Percentiles rank a stretch among this genome's conserved stretches.
Evolutionary conservation across 116 monocot genomes (phyloP).

Genomic region (Cymodocea nodosa): DNA sequence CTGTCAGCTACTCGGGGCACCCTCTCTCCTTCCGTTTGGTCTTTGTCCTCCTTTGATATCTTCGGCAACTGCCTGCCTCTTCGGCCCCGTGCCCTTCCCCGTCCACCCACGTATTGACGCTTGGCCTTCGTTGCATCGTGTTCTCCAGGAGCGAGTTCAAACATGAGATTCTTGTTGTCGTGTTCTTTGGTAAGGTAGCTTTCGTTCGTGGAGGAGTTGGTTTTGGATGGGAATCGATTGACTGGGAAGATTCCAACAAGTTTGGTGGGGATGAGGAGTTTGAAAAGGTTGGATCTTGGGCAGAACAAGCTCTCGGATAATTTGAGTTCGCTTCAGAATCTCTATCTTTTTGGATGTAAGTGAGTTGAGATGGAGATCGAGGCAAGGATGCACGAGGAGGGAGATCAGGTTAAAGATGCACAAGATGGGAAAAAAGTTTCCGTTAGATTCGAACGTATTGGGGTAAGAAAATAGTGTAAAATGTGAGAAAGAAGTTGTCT

Average conservation of each 20-base stretch:
- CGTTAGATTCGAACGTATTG: too few relatives aligned
- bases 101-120: conserved; percentile 7
- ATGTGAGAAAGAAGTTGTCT: too few relatives aligned
- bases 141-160: conserved; percentile 49
- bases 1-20: conserved; percentile 45
- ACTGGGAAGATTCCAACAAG: conserved; percentile 21
- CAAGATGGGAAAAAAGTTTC: too few relatives aligned
- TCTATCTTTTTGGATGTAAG: conserved; percentile 36
- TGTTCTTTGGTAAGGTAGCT: conserved; percentile 20
- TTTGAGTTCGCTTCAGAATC: conserved; percentile 9
- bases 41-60: conserved; percentile 37
- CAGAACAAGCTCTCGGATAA: conserved; percentile 31
- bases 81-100: conserved; percentile 22
- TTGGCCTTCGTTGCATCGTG: conserved; percentile 26
- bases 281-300: conserved; percentile 37
- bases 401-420: too few relatives aligned
- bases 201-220: conserved; percentile 24
- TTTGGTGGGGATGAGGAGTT: conserved; percentile 7
- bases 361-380: too few relatives aligned
- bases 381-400: too few relatives aligned
- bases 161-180: conserved; percentile 8
- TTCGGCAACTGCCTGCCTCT: conserved; percentile 30
- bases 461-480: too few relatives aligned
- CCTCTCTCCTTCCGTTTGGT: conserved; percentile 33
- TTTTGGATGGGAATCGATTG: conserved; percentile 39